Base-by-base conservation (phyloP, 140 eudicot genomes). In the Anethum foeniculum region DNA sequence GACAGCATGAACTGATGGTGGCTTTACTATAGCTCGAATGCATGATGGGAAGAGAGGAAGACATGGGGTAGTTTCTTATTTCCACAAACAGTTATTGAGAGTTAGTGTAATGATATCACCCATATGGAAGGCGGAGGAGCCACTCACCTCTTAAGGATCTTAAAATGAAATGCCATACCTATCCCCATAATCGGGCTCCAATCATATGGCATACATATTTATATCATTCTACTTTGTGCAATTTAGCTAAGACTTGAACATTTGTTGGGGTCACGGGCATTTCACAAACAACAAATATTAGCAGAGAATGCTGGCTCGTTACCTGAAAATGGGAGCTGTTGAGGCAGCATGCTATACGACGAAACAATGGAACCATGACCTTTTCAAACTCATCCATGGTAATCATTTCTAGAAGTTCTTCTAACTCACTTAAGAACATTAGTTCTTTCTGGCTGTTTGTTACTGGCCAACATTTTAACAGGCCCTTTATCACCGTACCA, bases 311-410 rank as follows among this genome's bases (percentile, higher is more conserved):
- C 43, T n/a, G 16, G 28, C 21, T 23, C 60, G 10, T 77, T 81
- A 91, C 96, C 93, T 91, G 96, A 76, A 91, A 87, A 87, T 91
- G 93, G 84, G 79, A 87, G 89, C 96, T 91, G 56, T 89, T 88
- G 74, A 91, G 91, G 83, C 93, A 89, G 77, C 82, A 85, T 23
- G 86, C 87, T 25, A 91, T 58, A 47, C 93, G 90, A 23, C 85
- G 80, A 86, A 91, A 91, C 77, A 89, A 80, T 13, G 85, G 86
- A 49, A 89, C 89, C 96, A 89, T 87, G 76, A 91, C 65, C 43
- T 84, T 87, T 81, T 91, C 91, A 48, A 91, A 91, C 83, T 91
- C 96, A 18, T 84, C 91, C 28, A 86, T 80, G 18, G 84, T 89
- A 78, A 89, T 91, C 78, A 84, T 74, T 85, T 89, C 93, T 39